Evolutionary conservation across 1,284 basidiomycete species (phyloP), one percentile per base, ranked within the genome.

Genomic region (Sporisorium reilianum): DNA sequence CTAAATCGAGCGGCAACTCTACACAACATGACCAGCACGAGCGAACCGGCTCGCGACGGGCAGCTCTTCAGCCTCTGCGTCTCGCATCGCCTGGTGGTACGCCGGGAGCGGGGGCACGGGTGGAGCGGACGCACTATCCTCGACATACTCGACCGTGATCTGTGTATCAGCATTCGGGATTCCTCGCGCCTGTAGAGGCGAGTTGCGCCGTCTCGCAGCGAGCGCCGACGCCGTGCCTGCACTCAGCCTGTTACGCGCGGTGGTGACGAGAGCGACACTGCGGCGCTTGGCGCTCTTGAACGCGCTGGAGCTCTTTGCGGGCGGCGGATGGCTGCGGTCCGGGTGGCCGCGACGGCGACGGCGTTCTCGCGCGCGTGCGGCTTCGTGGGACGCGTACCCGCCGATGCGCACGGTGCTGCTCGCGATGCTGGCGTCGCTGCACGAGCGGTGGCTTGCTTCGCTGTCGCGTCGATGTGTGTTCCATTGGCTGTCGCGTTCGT

Each of bases 321-420:
- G 55, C 18, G 67, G 62, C 1, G 67, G 67, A 42, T 70, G 59
- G 20, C 14, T 44, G 20, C 38, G 41, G 20, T 57, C 54, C 5
- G 23, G 30, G 7, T 58, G 61, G 2, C 71, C 61, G 2, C 71
- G 49, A 12, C 44, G 22, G 25, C 46, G 25, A 5, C 58, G 65
- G 5, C 60, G 25, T 42, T 63, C 65, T 2, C 71, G 61, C 9
- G 71, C 71, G 9, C 45, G 71, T 0, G 71, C 58, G 11, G 71
- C 71, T 58, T 68, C 62, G 10, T 48, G 18, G 0, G 61, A 46
- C 5, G 72, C 55, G 12, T 75, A 75, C 12, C 72, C 72, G 1
- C 72, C 72, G 32, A 75, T 75, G 1, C 63, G 55, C n/a, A 75
- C 28, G 1, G 66, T 69, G 41, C 66, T 69, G 34, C 63, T 66